phyloP scores from a whole-genome alignment of 2,329 filamentous ascomycete species.

The Diaporthe aspalathi region DNA sequence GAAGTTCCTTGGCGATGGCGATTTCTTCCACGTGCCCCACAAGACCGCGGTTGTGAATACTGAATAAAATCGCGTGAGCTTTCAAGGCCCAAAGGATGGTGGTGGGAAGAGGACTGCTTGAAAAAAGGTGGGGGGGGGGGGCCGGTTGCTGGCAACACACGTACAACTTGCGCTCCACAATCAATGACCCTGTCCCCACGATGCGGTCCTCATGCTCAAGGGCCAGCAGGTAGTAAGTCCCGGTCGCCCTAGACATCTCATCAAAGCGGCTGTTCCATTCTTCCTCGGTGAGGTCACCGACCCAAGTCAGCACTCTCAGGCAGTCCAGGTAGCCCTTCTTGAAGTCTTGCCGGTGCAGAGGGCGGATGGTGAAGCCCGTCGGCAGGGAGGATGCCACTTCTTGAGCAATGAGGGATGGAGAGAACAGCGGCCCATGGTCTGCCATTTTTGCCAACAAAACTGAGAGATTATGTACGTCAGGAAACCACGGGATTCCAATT shows the following conservation, averaged over 20 bases:
- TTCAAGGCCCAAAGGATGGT: not conserved
- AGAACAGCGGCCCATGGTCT: constrained; percentile 64
- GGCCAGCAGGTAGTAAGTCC: constrained; percentile 77
- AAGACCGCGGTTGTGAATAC: constrained; percentile 73
- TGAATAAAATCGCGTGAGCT: constrained; percentile 43
- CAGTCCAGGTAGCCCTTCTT: constrained; percentile 79
- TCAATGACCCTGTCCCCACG: constrained; percentile 79
- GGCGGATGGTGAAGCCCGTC: constrained; percentile 76
- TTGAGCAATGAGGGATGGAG: constrained; percentile 72
- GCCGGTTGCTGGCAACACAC: constrained; percentile 52
- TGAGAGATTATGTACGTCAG: not conserved
- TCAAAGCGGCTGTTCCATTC: constrained; percentile 77
- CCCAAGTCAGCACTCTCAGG: constrained; percentile 79
- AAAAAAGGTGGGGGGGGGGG: not conserved
- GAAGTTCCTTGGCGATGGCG: constrained; percentile 80
- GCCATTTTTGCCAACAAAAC: constrained; percentile 6
- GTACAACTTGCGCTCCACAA: constrained; percentile 81
- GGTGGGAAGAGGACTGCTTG: not conserved
- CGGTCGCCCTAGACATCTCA: constrained; percentile 57
- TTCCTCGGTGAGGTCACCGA: constrained; percentile 75
- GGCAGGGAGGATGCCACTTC: constrained; percentile 71
- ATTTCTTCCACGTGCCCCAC: constrained; percentile 90
- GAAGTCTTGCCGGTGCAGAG: constrained; percentile 76
- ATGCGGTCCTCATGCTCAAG: constrained; percentile 72
- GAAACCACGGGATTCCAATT: not conserved